Conservation (phyloP, 2,329 filamentous ascomycete genomes). For the Stemphylium lycopersici region DNA sequence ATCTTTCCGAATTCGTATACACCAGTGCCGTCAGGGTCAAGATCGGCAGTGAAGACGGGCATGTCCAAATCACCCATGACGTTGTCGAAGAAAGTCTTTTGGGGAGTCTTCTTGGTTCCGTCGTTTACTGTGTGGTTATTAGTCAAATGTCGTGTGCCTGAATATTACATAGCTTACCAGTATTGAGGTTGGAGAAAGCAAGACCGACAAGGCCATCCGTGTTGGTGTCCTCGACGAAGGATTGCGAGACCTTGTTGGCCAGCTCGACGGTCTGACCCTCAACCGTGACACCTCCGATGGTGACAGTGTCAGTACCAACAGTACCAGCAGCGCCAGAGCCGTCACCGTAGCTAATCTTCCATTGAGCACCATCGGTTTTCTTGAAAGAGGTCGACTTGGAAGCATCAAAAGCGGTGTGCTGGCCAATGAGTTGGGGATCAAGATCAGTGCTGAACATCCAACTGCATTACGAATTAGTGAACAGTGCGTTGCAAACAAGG, state of each 20-base stretch:
- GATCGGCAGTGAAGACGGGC: slow-evolving; percentile 73
- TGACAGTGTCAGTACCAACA: slow-evolving; percentile 72
- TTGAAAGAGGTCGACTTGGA: slow-evolving; percentile 60
- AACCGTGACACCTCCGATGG: slow-evolving; percentile 69
- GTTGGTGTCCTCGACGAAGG: slow-evolving; percentile 65
- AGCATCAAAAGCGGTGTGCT: slow-evolving; percentile 64
- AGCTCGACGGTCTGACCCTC: slow-evolving; percentile 70
- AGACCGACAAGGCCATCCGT: slow-evolving; percentile 74
- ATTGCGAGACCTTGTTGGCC: slow-evolving; percentile 63
- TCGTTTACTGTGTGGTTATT: slow-evolving; percentile 32
- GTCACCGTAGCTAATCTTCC: slow-evolving; percentile 73
- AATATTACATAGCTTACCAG: slow-evolving; percentile 50
- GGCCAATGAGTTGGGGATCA: slow-evolving; percentile 49
- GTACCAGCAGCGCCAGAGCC: slow-evolving; percentile 65
- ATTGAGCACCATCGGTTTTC: slow-evolving; percentile 58
- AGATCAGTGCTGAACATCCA: slow-evolving; percentile 74
- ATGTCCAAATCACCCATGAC: slow-evolving; percentile 64
- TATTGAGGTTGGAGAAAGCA: slow-evolving; percentile 70
- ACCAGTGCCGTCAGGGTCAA: slow-evolving; percentile 66
- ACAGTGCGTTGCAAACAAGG: neutral
- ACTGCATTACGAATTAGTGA: slow-evolving; percentile 44
- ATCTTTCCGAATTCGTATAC: slow-evolving; percentile 77
- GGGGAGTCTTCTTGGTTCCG: slow-evolving; percentile 62
- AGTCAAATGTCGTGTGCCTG: slow-evolving; percentile 20
- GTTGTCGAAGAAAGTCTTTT: slow-evolving; percentile 79